A percentile compares a stretch with the other conserved stretches of the same genome.
These are phyloP conservation scores for Gossypium lobatum DNA, from an alignment of 441 rosid genomes.

Conservation along the genomic window DNA sequence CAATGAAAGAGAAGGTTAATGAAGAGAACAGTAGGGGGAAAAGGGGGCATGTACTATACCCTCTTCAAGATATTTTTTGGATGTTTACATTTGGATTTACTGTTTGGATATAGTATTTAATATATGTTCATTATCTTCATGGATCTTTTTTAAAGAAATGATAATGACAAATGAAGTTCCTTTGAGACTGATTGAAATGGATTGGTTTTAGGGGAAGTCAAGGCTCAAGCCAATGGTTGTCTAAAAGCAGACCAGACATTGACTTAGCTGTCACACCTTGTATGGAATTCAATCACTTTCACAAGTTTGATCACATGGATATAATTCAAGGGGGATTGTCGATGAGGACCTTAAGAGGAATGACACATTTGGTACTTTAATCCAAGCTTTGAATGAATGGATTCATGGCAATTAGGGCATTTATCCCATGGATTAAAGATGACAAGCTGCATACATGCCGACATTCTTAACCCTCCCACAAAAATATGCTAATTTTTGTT, in stretches of 20 bases:
- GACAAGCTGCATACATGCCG: too few species aligned
- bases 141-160: conserved; percentile 29
- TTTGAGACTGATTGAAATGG: conserved; percentile 12
- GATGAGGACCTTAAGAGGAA: background rate
- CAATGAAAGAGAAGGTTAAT: conserved; percentile 48
- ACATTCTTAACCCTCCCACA: too few species aligned
- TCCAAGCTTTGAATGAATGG: background rate
- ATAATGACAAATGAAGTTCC: conserved; percentile 22
- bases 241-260: background rate
- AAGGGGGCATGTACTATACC: conserved; percentile 25
- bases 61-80: conserved; percentile 31
- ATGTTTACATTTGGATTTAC: conserved; percentile 21
- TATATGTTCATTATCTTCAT: conserved; percentile 35
- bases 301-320: background rate
- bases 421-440: background rate
- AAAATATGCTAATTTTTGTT: too few species aligned
- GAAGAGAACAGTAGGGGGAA: conserved; percentile 14
- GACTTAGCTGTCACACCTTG: conserved; percentile 10
- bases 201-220: too few species aligned
- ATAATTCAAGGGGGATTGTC: background rate
- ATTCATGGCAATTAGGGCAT: conserved; percentile 11
- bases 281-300: conserved; percentile 26
- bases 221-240: background rate
- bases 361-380: background rate
- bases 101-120: conserved; percentile 44